phyloP scores from a whole-genome alignment of 108 stramenopile genomes.

The Cyclotella sp. region DNA sequence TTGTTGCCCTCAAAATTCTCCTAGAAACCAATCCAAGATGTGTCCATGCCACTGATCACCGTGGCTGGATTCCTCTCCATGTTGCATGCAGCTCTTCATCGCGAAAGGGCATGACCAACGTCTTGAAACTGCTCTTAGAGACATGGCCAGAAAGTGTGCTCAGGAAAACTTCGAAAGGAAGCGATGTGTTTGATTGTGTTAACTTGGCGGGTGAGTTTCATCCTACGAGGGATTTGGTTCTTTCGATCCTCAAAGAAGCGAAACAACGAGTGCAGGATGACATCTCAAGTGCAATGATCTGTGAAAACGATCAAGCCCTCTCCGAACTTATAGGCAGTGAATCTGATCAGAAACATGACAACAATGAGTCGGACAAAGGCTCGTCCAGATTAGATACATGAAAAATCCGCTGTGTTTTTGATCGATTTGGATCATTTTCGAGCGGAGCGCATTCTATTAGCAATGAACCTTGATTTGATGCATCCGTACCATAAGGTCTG shows the following conservation, averaged over 20 bases:
- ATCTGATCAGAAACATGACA: too few relatives aligned
- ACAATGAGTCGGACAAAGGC: too few relatives aligned
- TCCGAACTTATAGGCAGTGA: too few relatives aligned
- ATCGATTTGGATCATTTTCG: too few relatives aligned
- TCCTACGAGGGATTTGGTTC: conserved; percentile 31
- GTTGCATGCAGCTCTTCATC: conserved; percentile 48
- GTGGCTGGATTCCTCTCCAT: conserved; percentile 50
- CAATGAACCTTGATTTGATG: too few relatives aligned
- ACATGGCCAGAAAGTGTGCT: conserved; percentile 39
- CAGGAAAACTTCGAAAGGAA: conserved; percentile 34
- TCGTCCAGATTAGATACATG: too few relatives aligned
- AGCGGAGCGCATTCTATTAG: too few relatives aligned
- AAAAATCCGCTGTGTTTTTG: too few relatives aligned
- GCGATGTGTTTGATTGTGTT: conserved; percentile 45
- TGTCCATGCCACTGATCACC: conserved; percentile 41
- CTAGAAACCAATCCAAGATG: conserved; percentile 30
- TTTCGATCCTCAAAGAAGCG: conserved; percentile 29
- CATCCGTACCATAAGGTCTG: too few relatives aligned
- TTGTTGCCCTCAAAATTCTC: conserved; percentile 28
- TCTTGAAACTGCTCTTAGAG: conserved; percentile 28
- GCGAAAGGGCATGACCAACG: conserved; percentile 36
- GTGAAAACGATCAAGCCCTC: background rate
- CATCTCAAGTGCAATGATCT: background rate
- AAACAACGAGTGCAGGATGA: background rate
- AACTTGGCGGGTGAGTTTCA: conserved; percentile 29